Base-by-base conservation (phyloP, 306 rosid species). In the Vigna nakashimae region DNA sequence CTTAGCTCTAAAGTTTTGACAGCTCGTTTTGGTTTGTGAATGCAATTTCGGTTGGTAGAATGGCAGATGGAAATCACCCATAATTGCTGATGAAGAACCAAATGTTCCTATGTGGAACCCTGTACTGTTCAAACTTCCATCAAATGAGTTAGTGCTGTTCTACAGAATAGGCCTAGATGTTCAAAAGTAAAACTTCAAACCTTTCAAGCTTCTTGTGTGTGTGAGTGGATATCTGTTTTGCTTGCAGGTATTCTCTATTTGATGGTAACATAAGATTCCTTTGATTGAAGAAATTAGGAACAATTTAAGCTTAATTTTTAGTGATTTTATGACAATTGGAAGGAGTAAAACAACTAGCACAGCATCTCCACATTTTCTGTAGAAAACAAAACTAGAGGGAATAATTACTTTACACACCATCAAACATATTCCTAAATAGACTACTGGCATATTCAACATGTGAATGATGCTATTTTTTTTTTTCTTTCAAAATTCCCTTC, bases 61-160 rank as follows among this genome's bases (percentile, higher is more conserved):
- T 78, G 93, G 93, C 16, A 60, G 45, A 80, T 94, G 98, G 98
- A 59, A 88, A 69, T 30, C 91, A 65, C 98, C 97, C 28, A 64
- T 79, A 36, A 75, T 92, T 42, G 93, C 83, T 43, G 98, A 94
- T 83, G 96, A 92, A 84, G 82, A 92, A 74, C 91, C 85, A 16
- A 80, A 88, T 65, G 83, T 92, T 84, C 97, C 98, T 28, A 86
- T 92, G 97, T 94, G 98, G 98, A 94, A 94, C 52, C 98, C 97
- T 62, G 98, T 83, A 24, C 68, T 94, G 67, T 90, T 92, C 84
- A 89, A 86, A 83, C 96, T 88, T 84, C 95, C 98, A 71, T 92
- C 97, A 65, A 82, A 90, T 58, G 97, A 76, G 85, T 78, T 94
- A 71, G 91, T 94, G 77, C 82, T 94, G 75, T 94, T 94, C 86